Base-by-base conservation (phyloP, 139 green algal genomes). In the Yamagishiella unicocca region DNA sequence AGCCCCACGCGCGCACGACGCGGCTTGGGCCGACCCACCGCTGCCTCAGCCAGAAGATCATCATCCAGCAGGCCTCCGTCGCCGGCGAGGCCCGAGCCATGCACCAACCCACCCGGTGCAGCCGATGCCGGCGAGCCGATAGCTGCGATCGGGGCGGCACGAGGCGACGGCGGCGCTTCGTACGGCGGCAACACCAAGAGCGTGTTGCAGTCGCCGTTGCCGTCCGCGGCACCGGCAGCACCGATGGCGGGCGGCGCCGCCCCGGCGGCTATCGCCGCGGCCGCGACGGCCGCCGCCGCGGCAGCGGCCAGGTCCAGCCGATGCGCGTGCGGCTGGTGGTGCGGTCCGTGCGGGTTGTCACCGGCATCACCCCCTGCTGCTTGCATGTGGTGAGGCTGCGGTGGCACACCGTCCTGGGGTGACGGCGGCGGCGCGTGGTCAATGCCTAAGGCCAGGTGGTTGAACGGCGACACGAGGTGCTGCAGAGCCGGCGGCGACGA, bases 231-330 rank as follows among this genome's bases (percentile, higher is more conserved):
- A n/a, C 33, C 0, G 33, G 7, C 5, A 9, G 22, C 62, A 17
- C 35, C n/a, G n/a, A n/a, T n/a, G 29, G 31, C 74, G 25, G 45
- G 25, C 50, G 53, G n/a, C 40, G n/a, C 79, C 1, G 58, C 79
- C 29, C 38, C 38, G 8, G 45, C 79, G 3, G 61, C 58, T 6
- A 38, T 55, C 8, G 37, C 58, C 10, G 55, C 79, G 0, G 79
- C 79, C 3, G 80, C 80, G 9, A 86, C 80, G 1, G 80, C 80
- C 3, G 62, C 80, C 43, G 80, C 80, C 24, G 80, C 80, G 2
- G 80, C 80, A 0, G 80, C 80, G 0, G 80, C 80, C 21, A 86
- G 25, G 9, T 33, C 3, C 25, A 50, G 67, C 35, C 19, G 58
- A 9, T 4, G 35, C 35, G 33, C 22, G 19, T n/a, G 33, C 67